Evolutionary conservation across 768 basidiomycete genomes (phyloP).

Genomic region (Lentinula raphanica): DNA sequence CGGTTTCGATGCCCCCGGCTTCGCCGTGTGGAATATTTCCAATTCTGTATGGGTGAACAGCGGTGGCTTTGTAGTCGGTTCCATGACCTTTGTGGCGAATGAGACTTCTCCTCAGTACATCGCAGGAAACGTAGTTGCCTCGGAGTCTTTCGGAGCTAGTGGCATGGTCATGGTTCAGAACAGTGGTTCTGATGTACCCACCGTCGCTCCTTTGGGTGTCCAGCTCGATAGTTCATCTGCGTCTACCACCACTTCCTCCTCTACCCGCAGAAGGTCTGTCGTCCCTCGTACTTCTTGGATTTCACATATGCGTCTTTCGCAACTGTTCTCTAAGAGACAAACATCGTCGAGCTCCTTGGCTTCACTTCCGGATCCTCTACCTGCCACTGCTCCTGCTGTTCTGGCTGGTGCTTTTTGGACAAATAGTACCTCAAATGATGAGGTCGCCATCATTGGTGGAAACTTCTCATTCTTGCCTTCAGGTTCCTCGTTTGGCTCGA

Average conservation of each 20-base stretch:
- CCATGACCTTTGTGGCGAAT: slow-evolving; percentile 65
- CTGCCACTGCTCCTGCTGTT: slow-evolving; percentile 71
- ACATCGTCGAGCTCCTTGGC: slow-evolving; percentile 33
- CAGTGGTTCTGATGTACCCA: slow-evolving; percentile 48
- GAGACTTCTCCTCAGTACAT: slow-evolving; percentile 60
- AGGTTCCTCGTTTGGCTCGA: slow-evolving; percentile 26
- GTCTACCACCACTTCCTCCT: slow-evolving; percentile 24
- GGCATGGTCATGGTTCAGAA: slow-evolving; percentile 80
- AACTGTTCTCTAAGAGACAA: slow-evolving; percentile 49
- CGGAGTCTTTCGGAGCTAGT: slow-evolving; percentile 63
- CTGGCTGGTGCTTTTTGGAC: slow-evolving; percentile 88
- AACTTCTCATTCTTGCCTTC: slow-evolving; percentile 67
- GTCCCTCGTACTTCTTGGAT: slow-evolving; percentile 36
- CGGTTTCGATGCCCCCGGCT: slow-evolving; percentile 46
- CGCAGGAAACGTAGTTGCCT: slow-evolving; percentile 59
- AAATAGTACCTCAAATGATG: slow-evolving; percentile 59
- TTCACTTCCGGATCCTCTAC: slow-evolving; percentile 49
- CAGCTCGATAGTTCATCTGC: slow-evolving; percentile 41
- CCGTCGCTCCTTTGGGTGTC: slow-evolving; percentile 56
- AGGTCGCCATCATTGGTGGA: slow-evolving; percentile 80
- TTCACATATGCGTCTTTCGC: slow-evolving; percentile 37
- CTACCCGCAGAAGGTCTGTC: slow-evolving; percentile 35
- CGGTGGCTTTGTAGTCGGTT: slow-evolving; percentile 70
- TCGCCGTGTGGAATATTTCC: slow-evolving; percentile 69
- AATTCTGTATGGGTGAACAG: slow-evolving; percentile 63